Conservation (phyloP, 768 basidiomycete genomes). For the Tricholoma sp. region DNA sequence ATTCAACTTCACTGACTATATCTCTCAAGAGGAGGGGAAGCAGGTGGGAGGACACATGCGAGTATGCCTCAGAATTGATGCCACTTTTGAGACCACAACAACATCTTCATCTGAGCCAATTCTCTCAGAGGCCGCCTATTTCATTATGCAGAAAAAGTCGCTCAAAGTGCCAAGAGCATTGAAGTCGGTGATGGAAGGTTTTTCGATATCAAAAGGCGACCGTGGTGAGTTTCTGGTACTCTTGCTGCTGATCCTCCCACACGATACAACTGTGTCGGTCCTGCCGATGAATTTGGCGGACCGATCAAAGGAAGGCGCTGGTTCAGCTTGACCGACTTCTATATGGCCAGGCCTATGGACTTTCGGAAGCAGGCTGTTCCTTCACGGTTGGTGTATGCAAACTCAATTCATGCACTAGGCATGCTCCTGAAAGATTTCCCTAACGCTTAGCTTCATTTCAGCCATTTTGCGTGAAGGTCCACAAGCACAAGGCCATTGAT, state of each 20-base stretch:
- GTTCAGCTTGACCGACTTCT: background rate
- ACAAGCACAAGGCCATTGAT: slow-evolving; percentile 18
- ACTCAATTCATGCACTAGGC: background rate
- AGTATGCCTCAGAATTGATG: slow-evolving; percentile 18
- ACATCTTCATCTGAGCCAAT: slow-evolving; percentile 23
- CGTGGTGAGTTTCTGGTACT: background rate
- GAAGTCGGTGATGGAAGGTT: background rate
- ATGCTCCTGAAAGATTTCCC: slow-evolving; percentile 11
- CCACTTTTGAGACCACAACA: slow-evolving; percentile 7
- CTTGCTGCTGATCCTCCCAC: background rate
- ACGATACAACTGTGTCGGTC: background rate
- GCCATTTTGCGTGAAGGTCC: slow-evolving; percentile 27
- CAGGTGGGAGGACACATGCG: slow-evolving; percentile 30
- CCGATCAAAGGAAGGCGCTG: background rate
- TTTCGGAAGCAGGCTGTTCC: background rate
- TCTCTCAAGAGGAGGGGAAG: slow-evolving; percentile 7
- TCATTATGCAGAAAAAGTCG: background rate
- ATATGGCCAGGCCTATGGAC: background rate
- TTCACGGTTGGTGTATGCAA: background rate
- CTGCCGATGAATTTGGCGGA: background rate
- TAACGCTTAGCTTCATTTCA: slow-evolving; percentile 22
- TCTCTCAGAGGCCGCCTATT: background rate
- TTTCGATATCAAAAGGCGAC: background rate
- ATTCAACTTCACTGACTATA: slow-evolving; percentile 17
- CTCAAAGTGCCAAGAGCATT: background rate